Percentiles rank a stretch among this genome's conserved stretches.
Evolutionary conservation across 768 basidiomycete genomes (phyloP).

Genomic region (Solioccasus polychromus): DNA sequence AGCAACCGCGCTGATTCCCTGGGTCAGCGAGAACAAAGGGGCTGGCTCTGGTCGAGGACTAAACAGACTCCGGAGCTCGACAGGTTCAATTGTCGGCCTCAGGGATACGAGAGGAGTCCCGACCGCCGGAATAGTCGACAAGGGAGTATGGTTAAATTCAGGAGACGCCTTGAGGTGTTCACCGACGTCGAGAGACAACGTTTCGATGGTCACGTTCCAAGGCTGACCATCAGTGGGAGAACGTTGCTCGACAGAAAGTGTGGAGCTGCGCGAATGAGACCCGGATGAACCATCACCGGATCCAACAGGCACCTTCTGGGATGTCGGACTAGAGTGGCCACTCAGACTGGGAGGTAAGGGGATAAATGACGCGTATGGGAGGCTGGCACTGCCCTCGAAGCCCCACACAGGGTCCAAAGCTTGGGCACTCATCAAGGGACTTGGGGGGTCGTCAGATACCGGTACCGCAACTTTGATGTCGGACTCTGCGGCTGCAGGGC

Average conservation of each 20-base stretch:
- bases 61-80: conserved; percentile 23
- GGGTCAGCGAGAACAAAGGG: conserved; percentile 19
- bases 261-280: conserved; percentile 30
- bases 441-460: conserved; percentile 4
- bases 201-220: conserved; percentile 8
- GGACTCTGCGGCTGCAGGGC: neutral
- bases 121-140: conserved; percentile 29
- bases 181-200: conserved; percentile 6
- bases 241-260: conserved; percentile 28
- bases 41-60: conserved; percentile 28
- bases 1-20: conserved; percentile 3
- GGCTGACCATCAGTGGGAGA: conserved; percentile 19
- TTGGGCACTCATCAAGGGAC: conserved; percentile 9
- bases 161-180: conserved; percentile 12
- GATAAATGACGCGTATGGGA: conserved; percentile 27
- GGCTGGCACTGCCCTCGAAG: conserved; percentile 14
- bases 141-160: conserved; percentile 29
- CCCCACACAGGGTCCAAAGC: conserved; percentile 24
- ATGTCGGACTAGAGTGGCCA: conserved; percentile 29
- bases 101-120: conserved; percentile 27
- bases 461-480: neutral
- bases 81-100: conserved; percentile 10
- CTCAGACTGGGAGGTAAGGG: conserved; percentile 32
- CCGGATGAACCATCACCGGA: conserved; percentile 12
- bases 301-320: conserved; percentile 21